Conservation (phyloP, 1,139 yeast genomes). For the Protomyces gravidus region DNA sequence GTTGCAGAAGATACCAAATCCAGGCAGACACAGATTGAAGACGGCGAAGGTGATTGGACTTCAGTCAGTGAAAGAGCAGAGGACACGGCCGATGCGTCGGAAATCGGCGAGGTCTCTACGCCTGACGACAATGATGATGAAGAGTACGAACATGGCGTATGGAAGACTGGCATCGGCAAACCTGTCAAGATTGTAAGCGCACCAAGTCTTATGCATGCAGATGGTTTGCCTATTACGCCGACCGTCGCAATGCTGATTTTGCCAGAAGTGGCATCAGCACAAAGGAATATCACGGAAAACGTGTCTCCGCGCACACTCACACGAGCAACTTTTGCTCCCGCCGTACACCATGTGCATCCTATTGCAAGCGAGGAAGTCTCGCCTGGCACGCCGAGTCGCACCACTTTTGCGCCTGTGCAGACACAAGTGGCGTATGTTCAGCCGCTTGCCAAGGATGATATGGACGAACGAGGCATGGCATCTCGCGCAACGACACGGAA, state of each 20-base stretch:
- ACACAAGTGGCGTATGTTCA: not conserved
- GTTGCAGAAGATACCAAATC: not conserved
- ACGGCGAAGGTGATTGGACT: not conserved
- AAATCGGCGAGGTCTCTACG: not conserved
- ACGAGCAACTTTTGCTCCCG: not conserved
- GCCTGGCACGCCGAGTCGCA: not conserved
- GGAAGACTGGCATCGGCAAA: conserved; percentile 22
- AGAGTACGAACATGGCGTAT: conserved; percentile 25
- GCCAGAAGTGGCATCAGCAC: not conserved
- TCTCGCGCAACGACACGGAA: conserved; percentile 1
- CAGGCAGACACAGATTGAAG: not conserved
- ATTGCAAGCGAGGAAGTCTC: not conserved
- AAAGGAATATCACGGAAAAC: not conserved
- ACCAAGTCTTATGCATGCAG: not conserved
- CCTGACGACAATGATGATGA: conserved; percentile 6
- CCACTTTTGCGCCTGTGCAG: not conserved
- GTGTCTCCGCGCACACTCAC: not conserved
- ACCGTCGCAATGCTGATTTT: not conserved
- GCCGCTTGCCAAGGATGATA: not conserved
- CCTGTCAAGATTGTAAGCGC: conserved; percentile 12
- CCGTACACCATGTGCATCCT: not conserved
- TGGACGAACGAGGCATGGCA: not conserved
- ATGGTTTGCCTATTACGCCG: not conserved
- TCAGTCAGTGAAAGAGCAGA: too few relatives aligned
- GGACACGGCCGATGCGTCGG: not conserved